These are phyloP conservation scores for Jacaranda mimosifolia DNA, from an alignment of 257 asterid genomes.

Conservation along the genomic window DNA sequence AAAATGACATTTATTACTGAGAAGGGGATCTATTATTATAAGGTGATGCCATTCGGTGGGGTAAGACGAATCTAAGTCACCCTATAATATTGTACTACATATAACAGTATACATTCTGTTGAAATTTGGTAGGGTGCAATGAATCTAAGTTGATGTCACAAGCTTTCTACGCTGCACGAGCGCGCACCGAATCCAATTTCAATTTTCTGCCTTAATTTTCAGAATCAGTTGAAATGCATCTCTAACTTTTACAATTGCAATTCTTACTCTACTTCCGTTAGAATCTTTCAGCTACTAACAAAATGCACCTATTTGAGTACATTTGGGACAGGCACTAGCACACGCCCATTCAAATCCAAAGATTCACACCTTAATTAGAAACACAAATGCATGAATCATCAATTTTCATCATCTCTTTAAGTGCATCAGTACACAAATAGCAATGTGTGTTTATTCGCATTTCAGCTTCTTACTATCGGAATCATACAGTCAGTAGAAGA, in stretches of 20 bases:
- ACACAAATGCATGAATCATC: constrained; percentile 12
- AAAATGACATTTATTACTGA: too few species aligned
- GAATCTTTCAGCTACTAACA: constrained; percentile 10
- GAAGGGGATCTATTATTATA: too few species aligned
- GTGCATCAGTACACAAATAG: constrained; percentile 1
- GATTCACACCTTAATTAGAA: constrained; percentile 23
- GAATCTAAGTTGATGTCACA: too few species aligned
- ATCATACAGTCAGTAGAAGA: too few species aligned
- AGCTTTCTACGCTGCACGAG: too few species aligned
- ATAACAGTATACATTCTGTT: too few species aligned
- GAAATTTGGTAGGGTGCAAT: too few species aligned
- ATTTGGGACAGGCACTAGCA: neutral
- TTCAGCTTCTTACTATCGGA: constrained; percentile 31
- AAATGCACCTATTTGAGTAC: constrained; percentile 11
- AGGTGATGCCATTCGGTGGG: too few species aligned
- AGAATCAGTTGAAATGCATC: neutral
- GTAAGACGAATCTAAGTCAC: too few species aligned
- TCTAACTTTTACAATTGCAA: constrained; percentile 15
- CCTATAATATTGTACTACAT: too few species aligned
- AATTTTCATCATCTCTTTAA: neutral
- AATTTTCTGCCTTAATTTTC: too few species aligned
- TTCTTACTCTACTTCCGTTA: neutral
- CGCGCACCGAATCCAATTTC: too few species aligned
- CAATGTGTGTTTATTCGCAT: neutral
- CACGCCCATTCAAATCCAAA: neutral